These are phyloP conservation scores for Thoreauomyces humboldtii DNA, from an alignment of 192 early-diverging fungal species.

Conservation along the genomic window DNA sequence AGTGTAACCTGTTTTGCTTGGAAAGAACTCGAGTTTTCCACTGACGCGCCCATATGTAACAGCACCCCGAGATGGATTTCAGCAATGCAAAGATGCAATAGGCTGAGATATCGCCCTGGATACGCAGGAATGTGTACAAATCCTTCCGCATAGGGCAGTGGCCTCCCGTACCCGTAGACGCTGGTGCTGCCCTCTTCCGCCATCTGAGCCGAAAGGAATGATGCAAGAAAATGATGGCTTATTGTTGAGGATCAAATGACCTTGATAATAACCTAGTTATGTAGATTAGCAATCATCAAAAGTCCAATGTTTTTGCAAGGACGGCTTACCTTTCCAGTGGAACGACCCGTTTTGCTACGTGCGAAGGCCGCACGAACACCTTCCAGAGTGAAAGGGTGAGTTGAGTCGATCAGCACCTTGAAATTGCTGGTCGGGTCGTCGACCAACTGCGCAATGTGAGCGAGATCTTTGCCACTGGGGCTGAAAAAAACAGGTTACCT, in stretches of 20 bases:
- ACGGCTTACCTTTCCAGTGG: slow-evolving; percentile 11
- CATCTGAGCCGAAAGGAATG: too few species aligned
- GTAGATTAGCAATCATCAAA: too few species aligned
- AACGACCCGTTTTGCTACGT: not conserved
- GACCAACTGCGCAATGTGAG: slow-evolving; percentile 42
- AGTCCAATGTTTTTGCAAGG: too few species aligned
- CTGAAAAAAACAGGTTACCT: too few species aligned
- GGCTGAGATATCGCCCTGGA: too few species aligned
- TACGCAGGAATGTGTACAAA: too few species aligned
- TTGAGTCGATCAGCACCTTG: slow-evolving; percentile 33
- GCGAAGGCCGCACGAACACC: slow-evolving; percentile 10
- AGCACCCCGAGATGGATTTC: slow-evolving; percentile 51
- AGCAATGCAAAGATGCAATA: slow-evolving; percentile 44
- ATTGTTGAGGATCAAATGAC: slow-evolving; percentile 7
- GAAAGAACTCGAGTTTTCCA: not conserved
- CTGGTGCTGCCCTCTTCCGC: too few species aligned
- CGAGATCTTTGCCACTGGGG: slow-evolving; percentile 14
- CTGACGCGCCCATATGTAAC: not conserved
- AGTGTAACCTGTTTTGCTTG: not conserved
- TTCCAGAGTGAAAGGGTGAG: slow-evolving; percentile 16
- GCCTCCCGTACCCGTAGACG: too few species aligned
- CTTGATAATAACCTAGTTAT: slow-evolving; percentile 7
- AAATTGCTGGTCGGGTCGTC: slow-evolving; percentile 28
- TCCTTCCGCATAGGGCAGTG: too few species aligned
- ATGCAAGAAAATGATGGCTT: too few species aligned